These are phyloP conservation scores for Phaffomyces antillensis DNA, from an alignment of 805 yeast genomes.

Conservation along the genomic window DNA sequence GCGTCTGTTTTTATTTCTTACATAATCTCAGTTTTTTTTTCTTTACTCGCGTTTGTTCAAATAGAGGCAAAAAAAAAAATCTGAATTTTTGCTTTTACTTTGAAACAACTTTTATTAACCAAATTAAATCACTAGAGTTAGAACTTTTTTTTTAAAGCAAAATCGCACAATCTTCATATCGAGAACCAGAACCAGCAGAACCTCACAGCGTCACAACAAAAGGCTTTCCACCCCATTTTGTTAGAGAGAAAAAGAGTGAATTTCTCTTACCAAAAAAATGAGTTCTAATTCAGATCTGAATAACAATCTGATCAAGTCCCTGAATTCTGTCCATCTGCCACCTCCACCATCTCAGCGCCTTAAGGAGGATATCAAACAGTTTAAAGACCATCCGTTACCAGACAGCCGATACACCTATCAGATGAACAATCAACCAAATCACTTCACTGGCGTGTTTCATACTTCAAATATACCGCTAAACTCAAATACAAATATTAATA, in stretches of 20 bases:
- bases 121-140: neutral
- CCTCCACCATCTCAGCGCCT: slow-evolving; percentile 28
- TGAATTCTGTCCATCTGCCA: slow-evolving; percentile 34
- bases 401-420: too few relatives aligned
- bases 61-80: neutral
- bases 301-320: slow-evolving; percentile 29
- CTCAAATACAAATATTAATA: neutral
- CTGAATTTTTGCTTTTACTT: neutral
- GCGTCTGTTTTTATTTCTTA: slow-evolving; percentile 14
- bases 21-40: neutral
- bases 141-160: neutral
- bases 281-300: slow-evolving; percentile 21
- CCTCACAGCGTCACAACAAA: neutral
- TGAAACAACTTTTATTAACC: too few relatives aligned
- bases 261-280: neutral
- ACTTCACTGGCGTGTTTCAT: neutral
- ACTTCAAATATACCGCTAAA: neutral
- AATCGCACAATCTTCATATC: too few relatives aligned
- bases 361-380: neutral
- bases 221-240: neutral
- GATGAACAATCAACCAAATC: too few relatives aligned
- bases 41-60: too few relatives aligned
- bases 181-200: too few relatives aligned
- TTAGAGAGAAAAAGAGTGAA: neutral
- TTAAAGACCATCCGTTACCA: neutral